Base-by-base conservation (phyloP, 2,329 filamentous ascomycete genomes). In the Epichloe uncinata region DNA sequence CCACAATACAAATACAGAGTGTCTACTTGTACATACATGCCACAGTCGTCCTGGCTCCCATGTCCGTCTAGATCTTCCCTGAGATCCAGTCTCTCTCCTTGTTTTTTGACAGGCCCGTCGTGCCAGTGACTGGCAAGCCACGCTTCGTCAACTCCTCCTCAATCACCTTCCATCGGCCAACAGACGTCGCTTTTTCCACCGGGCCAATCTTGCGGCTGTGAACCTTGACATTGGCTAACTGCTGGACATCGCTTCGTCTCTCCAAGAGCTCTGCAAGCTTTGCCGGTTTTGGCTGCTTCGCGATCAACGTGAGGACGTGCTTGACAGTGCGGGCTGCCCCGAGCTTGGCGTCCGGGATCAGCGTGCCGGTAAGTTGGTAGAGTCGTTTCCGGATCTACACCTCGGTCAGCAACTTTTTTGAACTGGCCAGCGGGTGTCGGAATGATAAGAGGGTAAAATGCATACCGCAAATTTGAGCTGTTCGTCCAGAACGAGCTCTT, bases 91-190 rank as follows among this genome's bases (percentile, higher is more conserved):
- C 56, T 49, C 65, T 58, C 62, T 76, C 72, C 60, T 61, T 69
- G 55, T 68, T 68, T 61, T 66, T 68, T 13, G 61, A 56, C 45
- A 66, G 55, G 7, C 64, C 63, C 8, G 62, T 65, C 45, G 69
- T 68, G 3, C 78, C 78, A 3, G 69, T 70, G 15, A 79, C 67
- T 7, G 82, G 79, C 56, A 90, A 63, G 15, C 75, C 76, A 50
- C 82, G 72, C 62, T 77, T 73, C 60, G 68, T 68, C 54, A 91
- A 70, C 66, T 87, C 84, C 60, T 81, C 71, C 64, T 85, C 77
- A 60, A 91, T 87, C 46, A 89, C 66, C 78, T 93, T 93, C 79
- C 84, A 86, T 59, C 86, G 74, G 30, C 88, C 88, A 41, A 86
- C 63, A 45, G 78, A 73, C 58, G 77, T 79, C 66, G 91, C 85